Percentiles rank a stretch among this genome's conserved stretches.
Evolutionary conservation across 2,329 filamentous ascomycete species (phyloP).

Genomic region (Didymella keratinophila): DNA sequence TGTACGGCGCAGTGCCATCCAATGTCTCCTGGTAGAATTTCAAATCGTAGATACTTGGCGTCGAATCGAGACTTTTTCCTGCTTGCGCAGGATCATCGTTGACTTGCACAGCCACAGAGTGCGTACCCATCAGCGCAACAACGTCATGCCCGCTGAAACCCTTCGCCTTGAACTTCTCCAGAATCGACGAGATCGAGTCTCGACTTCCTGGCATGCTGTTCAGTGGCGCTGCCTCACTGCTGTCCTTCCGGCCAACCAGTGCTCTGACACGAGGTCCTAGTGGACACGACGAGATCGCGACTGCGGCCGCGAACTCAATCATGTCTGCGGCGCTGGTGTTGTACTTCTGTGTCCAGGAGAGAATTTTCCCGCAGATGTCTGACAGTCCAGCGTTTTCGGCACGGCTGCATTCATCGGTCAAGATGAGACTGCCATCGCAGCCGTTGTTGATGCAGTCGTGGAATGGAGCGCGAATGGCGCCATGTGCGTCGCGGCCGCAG

Average conservation of each 20-base stretch:
- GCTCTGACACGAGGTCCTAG: slow-evolving; percentile 32
- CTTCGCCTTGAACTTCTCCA: slow-evolving; percentile 36
- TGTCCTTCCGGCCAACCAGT: slow-evolving; percentile 35
- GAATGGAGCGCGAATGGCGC: slow-evolving; percentile 35
- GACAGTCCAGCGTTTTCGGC: slow-evolving; percentile 55
- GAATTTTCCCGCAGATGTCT: slow-evolving; percentile 51
- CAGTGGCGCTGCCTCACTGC: slow-evolving; percentile 22
- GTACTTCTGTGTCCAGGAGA: slow-evolving; percentile 51
- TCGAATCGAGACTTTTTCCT: slow-evolving; percentile 40
- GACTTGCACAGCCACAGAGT: slow-evolving; percentile 38
- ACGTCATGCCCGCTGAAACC: slow-evolving; percentile 41
- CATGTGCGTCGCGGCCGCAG: slow-evolving; percentile 33
- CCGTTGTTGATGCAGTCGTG: slow-evolving; percentile 42
- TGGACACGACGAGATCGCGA: slow-evolving; percentile 35
- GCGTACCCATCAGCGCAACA: slow-evolving; percentile 46
- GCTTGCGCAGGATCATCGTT: slow-evolving; percentile 34
- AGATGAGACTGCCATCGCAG: slow-evolving; percentile 39
- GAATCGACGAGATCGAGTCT: slow-evolving; percentile 29
- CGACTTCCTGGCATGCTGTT: slow-evolving; percentile 25
- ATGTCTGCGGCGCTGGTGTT: slow-evolving; percentile 41
- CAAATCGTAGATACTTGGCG: slow-evolving; percentile 39
- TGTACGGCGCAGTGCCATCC: slow-evolving; percentile 37
- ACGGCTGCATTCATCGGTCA: slow-evolving; percentile 39
- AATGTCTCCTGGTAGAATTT: slow-evolving; percentile 43
- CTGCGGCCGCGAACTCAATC: slow-evolving; percentile 39